These are phyloP conservation scores for Lyophyllum semitale DNA, from an alignment of 768 basidiomycete species.

Conservation along the genomic window DNA sequence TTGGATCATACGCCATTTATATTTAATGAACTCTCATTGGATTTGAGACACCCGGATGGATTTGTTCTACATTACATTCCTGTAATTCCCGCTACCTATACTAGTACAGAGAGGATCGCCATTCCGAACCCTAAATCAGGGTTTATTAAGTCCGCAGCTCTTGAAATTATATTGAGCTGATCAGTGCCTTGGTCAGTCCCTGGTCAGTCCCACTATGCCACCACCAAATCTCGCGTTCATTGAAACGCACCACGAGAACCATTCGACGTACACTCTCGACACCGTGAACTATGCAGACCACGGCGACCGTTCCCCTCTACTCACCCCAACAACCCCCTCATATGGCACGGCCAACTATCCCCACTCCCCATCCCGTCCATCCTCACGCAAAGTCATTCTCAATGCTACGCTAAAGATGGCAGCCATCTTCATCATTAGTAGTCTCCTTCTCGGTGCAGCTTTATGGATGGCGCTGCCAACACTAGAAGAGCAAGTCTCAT, in stretches of 20 bases:
- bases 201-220: conserved; percentile 21
- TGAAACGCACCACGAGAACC: conserved; percentile 23
- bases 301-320: conserved; percentile 43
- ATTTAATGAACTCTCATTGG: conserved; percentile 30
- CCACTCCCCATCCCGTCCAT: conserved; percentile 38
- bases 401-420: conserved; percentile 86
- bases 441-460: conserved; percentile 68
- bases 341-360: conserved; percentile 56
- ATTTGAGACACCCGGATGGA: neutral
- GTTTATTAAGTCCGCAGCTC: conserved; percentile 4
- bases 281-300: conserved; percentile 45
- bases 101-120: neutral
- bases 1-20: conserved; percentile 75
- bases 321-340: conserved; percentile 41
- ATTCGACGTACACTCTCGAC: conserved; percentile 62
- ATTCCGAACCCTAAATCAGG: conserved; percentile 18
- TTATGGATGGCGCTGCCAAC: conserved; percentile 84
- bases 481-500: conserved; percentile 65
- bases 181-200: too few species aligned
- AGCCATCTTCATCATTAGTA: conserved; percentile 70
- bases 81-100: neutral
- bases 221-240: conserved; percentile 19
- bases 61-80: neutral
- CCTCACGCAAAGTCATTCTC: conserved; percentile 64
- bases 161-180: neutral